phyloP scores from a whole-genome alignment of 331 rosid species.

The Erythrophleum ivorense region DNA sequence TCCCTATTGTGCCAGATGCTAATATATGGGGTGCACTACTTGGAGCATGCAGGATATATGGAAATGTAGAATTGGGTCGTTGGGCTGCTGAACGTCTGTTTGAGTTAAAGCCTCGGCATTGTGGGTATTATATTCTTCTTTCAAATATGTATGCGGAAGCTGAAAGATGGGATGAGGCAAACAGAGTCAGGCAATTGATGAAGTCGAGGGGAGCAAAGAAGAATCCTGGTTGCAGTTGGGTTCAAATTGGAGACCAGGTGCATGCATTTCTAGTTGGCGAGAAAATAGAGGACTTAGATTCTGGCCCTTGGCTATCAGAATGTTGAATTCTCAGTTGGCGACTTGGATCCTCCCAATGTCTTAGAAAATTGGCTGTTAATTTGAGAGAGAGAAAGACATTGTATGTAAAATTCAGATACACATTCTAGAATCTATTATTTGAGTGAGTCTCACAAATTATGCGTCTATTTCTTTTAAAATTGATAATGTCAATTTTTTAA shows the following conservation, averaged over 20 bases:
- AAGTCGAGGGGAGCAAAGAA: constrained; percentile 74
- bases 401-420: neutral
- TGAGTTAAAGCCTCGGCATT: constrained; percentile 70
- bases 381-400: neutral
- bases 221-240: constrained; percentile 82
- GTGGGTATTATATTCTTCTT: constrained; percentile 84
- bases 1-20: constrained; percentile 67
- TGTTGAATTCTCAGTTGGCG: constrained; percentile 35
- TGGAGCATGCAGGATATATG: constrained; percentile 83
- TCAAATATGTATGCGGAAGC: constrained; percentile 91
- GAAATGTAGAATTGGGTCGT: constrained; percentile 67
- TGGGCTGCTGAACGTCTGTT: constrained; percentile 83
- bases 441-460: neutral
- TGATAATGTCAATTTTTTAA: neutral
- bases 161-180: constrained; percentile 88
- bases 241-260: constrained; percentile 61
- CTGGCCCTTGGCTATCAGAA: constrained; percentile 46
- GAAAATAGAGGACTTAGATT: constrained; percentile 53
- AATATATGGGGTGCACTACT: constrained; percentile 89
- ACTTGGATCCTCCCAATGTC: neutral
- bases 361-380: neutral
- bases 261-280: constrained; percentile 75
- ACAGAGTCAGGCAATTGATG: constrained; percentile 78
- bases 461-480: neutral
- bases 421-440: neutral